These are phyloP conservation scores for Solanum sitiens DNA, from an alignment of 257 asterid species.

Conservation along the genomic window DNA sequence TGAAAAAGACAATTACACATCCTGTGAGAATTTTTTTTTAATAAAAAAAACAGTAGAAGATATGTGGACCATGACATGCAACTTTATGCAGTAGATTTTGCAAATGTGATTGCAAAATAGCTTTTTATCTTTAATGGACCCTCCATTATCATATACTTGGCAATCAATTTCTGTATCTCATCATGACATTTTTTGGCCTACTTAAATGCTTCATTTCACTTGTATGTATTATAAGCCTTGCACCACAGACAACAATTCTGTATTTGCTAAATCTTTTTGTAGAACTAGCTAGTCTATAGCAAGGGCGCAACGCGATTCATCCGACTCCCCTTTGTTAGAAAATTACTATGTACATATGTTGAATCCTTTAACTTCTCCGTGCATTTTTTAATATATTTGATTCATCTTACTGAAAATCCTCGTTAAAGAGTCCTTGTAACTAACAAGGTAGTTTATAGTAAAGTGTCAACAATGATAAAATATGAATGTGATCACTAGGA, in stretches of 20 bases:
- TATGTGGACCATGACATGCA: slow-evolving; percentile 22
- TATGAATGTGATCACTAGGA: not conserved
- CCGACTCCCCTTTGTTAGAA: not conserved
- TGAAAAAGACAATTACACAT: not conserved
- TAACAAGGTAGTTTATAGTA: not conserved
- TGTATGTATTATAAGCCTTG: not conserved
- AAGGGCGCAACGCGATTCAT: not conserved
- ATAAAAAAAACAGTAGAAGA: not conserved
- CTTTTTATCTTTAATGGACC: slow-evolving; percentile 22
- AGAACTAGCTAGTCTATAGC: not conserved
- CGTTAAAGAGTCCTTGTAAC: not conserved
- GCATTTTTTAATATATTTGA: not conserved
- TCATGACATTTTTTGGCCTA: slow-evolving; percentile 31
- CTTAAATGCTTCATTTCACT: slow-evolving; percentile 20
- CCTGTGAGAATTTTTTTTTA: not conserved
- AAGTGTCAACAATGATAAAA: not conserved
- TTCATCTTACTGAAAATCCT: not conserved
- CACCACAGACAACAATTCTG: not conserved
- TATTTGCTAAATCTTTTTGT: not conserved
- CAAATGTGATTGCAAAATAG: slow-evolving; percentile 23
- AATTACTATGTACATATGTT: not conserved
- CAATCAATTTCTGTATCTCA: slow-evolving; percentile 17
- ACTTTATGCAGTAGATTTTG: slow-evolving; percentile 28
- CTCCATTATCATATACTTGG: slow-evolving; percentile 27
- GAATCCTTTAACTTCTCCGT: not conserved